phyloP scores from a whole-genome alignment of 73 alveolate species.

The Paramecium sonneborni region DNA sequence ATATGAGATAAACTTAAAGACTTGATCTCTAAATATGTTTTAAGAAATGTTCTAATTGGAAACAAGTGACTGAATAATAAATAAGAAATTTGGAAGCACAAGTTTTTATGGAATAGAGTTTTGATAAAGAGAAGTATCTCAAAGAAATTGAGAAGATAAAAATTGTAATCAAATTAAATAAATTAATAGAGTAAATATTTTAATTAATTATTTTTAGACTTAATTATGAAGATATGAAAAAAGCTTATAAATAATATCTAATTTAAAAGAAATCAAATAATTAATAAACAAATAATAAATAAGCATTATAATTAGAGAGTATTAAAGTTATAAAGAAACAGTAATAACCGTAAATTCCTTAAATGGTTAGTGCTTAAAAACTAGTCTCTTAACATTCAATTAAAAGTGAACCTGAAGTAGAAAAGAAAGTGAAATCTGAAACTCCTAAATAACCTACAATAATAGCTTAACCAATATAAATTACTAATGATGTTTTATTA shows the following conservation, averaged over 20 bases:
- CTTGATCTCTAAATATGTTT: neutral
- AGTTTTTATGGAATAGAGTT: neutral
- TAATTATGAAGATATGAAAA: conserved; percentile 1
- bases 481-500: neutral
- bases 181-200: conserved; percentile 14
- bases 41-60: neutral
- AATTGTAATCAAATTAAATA: neutral
- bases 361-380: neutral
- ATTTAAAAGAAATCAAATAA: neutral
- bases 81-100: conserved; percentile 1
- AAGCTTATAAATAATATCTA: neutral
- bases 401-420: neutral
- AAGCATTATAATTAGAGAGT: neutral
- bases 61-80: neutral
- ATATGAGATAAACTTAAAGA: neutral
- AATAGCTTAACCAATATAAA: neutral
- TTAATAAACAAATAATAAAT: neutral
- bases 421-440: neutral
- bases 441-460: neutral
- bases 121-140: neutral
- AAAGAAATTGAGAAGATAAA: neutral
- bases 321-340: neutral
- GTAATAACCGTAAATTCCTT: neutral
- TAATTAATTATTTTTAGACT: neutral
- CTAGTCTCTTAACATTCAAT: neutral